Evolutionary conservation across 208 protist genomes (phyloP).

Genomic region (Leishmania amazonensis): DNA sequence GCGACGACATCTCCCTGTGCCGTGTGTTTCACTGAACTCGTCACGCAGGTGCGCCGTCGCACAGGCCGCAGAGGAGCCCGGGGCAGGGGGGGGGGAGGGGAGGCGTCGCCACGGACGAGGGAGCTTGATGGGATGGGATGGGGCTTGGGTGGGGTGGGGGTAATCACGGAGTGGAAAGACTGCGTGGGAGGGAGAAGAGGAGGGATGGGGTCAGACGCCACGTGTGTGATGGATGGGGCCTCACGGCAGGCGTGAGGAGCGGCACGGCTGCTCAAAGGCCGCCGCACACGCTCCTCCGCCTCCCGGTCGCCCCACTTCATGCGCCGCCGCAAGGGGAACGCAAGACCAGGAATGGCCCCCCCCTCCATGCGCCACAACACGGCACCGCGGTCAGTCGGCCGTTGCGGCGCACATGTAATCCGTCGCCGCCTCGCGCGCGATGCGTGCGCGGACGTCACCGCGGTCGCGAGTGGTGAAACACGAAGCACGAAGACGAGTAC

Average conservation of each 20-base stretch:
- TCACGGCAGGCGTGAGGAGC: not conserved
- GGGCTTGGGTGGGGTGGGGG: not conserved
- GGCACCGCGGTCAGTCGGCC: too few species aligned
- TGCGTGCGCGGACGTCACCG: too few species aligned
- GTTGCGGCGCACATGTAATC: too few species aligned
- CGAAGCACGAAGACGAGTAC: not conserved
- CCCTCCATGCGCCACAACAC: too few species aligned
- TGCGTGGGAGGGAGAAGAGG: not conserved
- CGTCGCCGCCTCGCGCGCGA: too few species aligned
- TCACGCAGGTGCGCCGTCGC: not conserved
- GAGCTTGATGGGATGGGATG: not conserved
- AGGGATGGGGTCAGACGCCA: not conserved
- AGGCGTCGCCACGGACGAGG: not conserved
- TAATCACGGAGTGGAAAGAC: not conserved
- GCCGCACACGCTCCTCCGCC: not conserved
- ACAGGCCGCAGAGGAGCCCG: not conserved
- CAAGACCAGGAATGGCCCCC: too few species aligned
- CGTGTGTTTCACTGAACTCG: not conserved
- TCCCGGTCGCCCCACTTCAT: too few species aligned
- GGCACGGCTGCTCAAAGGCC: not conserved
- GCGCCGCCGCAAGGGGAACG: too few species aligned
- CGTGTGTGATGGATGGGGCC: not conserved
- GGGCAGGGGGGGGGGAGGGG: too few species aligned
- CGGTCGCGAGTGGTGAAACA: not conserved
- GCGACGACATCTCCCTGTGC: conserved; percentile 46